Evolutionary conservation across 2,329 filamentous ascomycete genomes (phyloP).

Genomic region (Botrytis squamosa): DNA sequence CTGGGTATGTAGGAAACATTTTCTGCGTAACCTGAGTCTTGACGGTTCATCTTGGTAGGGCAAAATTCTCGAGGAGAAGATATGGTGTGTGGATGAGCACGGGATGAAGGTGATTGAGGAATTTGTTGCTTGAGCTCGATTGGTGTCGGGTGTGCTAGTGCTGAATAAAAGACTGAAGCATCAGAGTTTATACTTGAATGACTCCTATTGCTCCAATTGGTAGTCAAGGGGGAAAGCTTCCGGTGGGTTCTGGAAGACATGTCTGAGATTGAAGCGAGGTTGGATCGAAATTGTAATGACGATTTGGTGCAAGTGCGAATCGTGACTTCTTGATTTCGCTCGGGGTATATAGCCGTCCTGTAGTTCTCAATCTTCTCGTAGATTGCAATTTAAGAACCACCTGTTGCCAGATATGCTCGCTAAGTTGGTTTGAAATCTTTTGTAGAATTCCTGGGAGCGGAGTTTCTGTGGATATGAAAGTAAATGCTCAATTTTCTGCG

Average conservation of each 20-base stretch:
- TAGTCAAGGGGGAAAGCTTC: conserved; percentile 27
- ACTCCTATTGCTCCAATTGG: conserved; percentile 32
- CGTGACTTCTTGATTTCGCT: neutral
- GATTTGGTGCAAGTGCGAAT: conserved; percentile 5
- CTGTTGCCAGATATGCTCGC: neutral
- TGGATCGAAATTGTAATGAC: conserved; percentile 8
- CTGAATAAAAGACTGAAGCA: conserved; percentile 37
- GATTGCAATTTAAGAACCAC: conserved; percentile 3
- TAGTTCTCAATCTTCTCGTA: neutral
- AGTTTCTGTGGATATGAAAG: conserved; percentile 11
- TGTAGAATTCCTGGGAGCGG: neutral
- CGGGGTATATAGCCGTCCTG: neutral
- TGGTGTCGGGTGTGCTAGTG: conserved; percentile 27
- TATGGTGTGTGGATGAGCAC: conserved; percentile 1
- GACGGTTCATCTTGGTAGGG: conserved; percentile 32
- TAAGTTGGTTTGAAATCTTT: neutral
- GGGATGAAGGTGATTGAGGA: conserved; percentile 22
- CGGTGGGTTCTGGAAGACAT: conserved; percentile 29
- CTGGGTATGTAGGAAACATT: conserved; percentile 21
- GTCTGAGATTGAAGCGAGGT: conserved; percentile 13
- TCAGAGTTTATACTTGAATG: conserved; percentile 35
- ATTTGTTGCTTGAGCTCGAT: conserved; percentile 27
- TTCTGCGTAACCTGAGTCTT: conserved; percentile 37
- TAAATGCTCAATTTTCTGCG: conserved; percentile 1
- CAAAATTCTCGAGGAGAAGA: conserved; percentile 20